Evolutionary conservation across 129 eudicot genomes (phyloP), one percentile per base, ranked within the genome.

Genomic region (Sambucus nigra): DNA sequence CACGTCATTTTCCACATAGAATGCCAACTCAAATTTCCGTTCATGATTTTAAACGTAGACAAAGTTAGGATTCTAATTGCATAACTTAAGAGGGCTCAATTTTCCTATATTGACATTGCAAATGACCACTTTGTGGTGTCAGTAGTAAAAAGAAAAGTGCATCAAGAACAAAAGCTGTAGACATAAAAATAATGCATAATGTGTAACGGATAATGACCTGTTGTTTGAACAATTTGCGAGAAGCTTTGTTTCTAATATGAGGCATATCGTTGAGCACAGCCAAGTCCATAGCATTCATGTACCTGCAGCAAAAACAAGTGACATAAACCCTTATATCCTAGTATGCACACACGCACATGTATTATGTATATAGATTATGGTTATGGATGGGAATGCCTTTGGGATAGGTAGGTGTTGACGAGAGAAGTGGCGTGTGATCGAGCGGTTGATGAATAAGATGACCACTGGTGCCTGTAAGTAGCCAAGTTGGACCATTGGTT

Each of bases 231-330:
- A 86, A 69, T 72, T 91, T 91, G 40, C 7, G 27, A 65, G 71
- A 67, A 61, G 94, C 89, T 68, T 91, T 86, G 16, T 58, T 64
- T 38, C 59, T 64, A 46, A 91, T 86, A 51, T 70, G 58, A 35
- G 87, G 87, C 91, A 91, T 82, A 66, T 82, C 91, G 54, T 57
- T 79, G 51, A 91, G 73, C 23, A 79, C 94, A 54, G 95, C 95
- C 76, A 86, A 65, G 25, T 91, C 87, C 76, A 83, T 76, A 16
- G 64, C 78, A 65, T 79, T 81, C 94, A 91, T 74, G 41, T 72
- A 81, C 88, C 93, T 85, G 57, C 53, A 65, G 16, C 59, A 46
- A 53, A 56, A 22, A 42, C 32, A 55, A 16, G 23, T 2, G n/a
- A 32, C 39, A 8, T 59, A 61, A 60, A 26, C 50, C 21, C 39